phyloP scores from a whole-genome alignment of 2,329 filamentous ascomycete species.

The Xylaria sp. region DNA sequence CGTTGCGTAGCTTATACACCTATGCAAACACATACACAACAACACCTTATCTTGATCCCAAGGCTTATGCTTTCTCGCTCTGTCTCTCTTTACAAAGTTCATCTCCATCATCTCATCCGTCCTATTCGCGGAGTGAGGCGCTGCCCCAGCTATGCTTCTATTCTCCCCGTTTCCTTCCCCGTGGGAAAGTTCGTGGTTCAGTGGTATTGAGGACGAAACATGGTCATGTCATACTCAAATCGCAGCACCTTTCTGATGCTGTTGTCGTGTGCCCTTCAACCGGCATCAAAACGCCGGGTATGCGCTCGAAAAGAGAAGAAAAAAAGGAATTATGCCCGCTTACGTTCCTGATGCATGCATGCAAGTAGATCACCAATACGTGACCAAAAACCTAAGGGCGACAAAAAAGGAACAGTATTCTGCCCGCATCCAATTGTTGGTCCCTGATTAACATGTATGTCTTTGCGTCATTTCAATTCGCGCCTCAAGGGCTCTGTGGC shows the following conservation, averaged over 20 bases:
- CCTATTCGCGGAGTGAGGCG: slow-evolving; percentile 1
- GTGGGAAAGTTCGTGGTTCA: neutral
- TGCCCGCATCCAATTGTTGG: slow-evolving; percentile 32
- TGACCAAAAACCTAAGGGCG: slow-evolving; percentile 10
- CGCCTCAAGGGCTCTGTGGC: neutral
- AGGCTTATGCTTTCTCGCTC: neutral
- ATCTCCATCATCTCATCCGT: slow-evolving; percentile 2
- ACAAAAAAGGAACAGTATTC: slow-evolving; percentile 23
- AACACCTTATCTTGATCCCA: neutral
- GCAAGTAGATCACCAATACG: slow-evolving; percentile 28
- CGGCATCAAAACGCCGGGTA: neutral
- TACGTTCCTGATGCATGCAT: slow-evolving; percentile 26
- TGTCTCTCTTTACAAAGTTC: slow-evolving; percentile 2
- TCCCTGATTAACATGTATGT: slow-evolving; percentile 15
- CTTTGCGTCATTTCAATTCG: slow-evolving; percentile 14
- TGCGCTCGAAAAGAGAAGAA: neutral
- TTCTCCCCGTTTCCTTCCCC: slow-evolving; percentile 1
- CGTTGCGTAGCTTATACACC: slow-evolving; percentile 21
- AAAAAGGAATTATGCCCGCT: neutral
- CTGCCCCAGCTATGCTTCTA: neutral
- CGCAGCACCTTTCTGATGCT: slow-evolving; percentile 18
- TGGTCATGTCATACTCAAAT: slow-evolving; percentile 20
- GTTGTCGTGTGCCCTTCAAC: neutral
- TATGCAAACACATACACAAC: slow-evolving; percentile 17
- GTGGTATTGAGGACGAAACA: slow-evolving; percentile 20